These are phyloP conservation scores for Tolypocladium ophioglossoides DNA, from an alignment of 2,329 filamentous ascomycete species.

Conservation along the genomic window DNA sequence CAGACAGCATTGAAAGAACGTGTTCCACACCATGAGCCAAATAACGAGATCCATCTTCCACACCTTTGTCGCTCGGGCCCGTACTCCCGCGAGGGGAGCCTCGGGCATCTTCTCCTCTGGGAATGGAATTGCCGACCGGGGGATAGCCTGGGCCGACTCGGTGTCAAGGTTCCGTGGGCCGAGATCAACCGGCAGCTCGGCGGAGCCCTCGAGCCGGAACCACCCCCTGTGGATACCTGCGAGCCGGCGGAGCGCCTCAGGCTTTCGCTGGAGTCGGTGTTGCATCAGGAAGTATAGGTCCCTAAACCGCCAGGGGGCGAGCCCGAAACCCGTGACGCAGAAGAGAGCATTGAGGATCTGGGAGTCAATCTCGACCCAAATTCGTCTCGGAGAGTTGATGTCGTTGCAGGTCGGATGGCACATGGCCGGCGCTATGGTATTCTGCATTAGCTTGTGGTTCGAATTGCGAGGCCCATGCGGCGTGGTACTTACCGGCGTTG, in stretches of 20 bases:
- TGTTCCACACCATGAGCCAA: slow-evolving; percentile 71
- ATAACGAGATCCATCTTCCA: slow-evolving; percentile 77
- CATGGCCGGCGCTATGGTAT: slow-evolving; percentile 49
- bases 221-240: slow-evolving; percentile 66
- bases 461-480: neutral
- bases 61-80: slow-evolving; percentile 52
- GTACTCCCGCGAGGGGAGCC: slow-evolving; percentile 58
- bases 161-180: slow-evolving; percentile 42
- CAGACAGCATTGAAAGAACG: slow-evolving; percentile 62
- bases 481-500: slow-evolving; percentile 38
- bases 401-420: slow-evolving; percentile 60
- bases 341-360: slow-evolving; percentile 74
- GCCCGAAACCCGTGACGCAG: slow-evolving; percentile 76
- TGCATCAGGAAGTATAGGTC: slow-evolving; percentile 65
- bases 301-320: slow-evolving; percentile 75
- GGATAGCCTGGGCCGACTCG: slow-evolving; percentile 27
- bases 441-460: neutral
- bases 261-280: slow-evolving; percentile 45
- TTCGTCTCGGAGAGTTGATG: slow-evolving; percentile 64
- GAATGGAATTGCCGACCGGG: slow-evolving; percentile 38
- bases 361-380: slow-evolving; percentile 78
- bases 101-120: slow-evolving; percentile 54
- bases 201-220: slow-evolving; percentile 62
- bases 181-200: slow-evolving; percentile 41
- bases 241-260: slow-evolving; percentile 52